Evolutionary conservation across 73 alveolate genomes (phyloP).

Genomic region (Paramecium primaurelia): DNA sequence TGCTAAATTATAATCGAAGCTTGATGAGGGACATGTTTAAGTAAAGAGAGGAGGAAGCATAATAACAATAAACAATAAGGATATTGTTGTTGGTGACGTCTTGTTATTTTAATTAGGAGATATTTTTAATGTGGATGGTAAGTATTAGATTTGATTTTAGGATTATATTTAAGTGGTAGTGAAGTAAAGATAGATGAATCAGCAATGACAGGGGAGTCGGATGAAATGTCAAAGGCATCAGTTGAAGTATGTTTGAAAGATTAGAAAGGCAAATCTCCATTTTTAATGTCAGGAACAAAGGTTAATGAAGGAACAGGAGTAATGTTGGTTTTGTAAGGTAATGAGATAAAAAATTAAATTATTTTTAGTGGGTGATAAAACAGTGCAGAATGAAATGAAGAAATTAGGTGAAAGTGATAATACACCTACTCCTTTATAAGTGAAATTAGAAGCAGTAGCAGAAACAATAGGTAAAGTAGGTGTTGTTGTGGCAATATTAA

Average conservation of each 20-base stretch:
- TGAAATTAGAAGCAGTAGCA: slow-evolving; percentile 77
- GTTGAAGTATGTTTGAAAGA: not conserved
- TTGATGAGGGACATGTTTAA: slow-evolving; percentile 63
- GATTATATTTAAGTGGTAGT: slow-evolving; percentile 56
- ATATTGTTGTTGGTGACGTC: slow-evolving; percentile 69
- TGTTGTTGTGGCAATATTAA: slow-evolving; percentile 70
- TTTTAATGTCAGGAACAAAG: slow-evolving; percentile 52
- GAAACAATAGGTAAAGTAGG: slow-evolving; percentile 82
- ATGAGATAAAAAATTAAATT: not conserved
- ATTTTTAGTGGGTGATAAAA: slow-evolving; percentile 30
- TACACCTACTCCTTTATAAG: slow-evolving; percentile 63
- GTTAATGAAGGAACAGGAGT: slow-evolving; percentile 71
- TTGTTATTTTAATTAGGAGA: slow-evolving; percentile 64
- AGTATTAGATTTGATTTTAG: not conserved
- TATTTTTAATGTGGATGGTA: slow-evolving; percentile 67
- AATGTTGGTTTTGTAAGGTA: slow-evolving; percentile 61
- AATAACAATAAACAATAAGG: slow-evolving; percentile 51
- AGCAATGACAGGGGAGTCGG: slow-evolving; percentile 70
- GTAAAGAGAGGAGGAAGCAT: slow-evolving; percentile 62
- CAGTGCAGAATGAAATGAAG: not conserved
- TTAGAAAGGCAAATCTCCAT: not conserved
- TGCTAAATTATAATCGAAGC: slow-evolving; percentile 43
- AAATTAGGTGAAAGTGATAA: not conserved
- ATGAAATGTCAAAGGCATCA: not conserved
- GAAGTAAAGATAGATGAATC: slow-evolving; percentile 69